Evolutionary conservation across 2,329 filamentous ascomycete species (phyloP).

Genomic region (Nemania abortiva): DNA sequence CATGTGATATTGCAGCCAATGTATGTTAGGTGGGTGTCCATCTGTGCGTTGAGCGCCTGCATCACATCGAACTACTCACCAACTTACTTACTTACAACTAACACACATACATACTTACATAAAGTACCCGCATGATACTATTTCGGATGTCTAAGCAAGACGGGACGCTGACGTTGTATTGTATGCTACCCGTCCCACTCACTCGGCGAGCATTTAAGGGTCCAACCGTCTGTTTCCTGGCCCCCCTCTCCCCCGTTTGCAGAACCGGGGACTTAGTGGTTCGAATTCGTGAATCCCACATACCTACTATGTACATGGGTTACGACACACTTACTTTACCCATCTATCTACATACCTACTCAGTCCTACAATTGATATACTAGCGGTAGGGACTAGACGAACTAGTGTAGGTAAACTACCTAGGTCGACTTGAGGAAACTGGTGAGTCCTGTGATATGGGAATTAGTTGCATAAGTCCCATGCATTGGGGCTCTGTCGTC

Average conservation of each 20-base stretch:
- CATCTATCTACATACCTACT: no score
- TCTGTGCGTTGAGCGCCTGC: not conserved
- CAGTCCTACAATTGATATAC: not conserved
- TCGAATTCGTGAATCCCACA: not conserved
- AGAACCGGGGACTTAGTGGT: not conserved
- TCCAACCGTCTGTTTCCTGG: not conserved
- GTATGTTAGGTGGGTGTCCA: not conserved
- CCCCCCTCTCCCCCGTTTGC: not conserved
- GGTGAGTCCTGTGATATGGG: conserved; percentile 11
- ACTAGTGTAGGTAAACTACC: not conserved
- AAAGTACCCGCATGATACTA: conserved; percentile 1
- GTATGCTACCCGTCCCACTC: not conserved
- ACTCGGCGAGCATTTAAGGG: conserved; percentile 5
- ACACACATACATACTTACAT: not conserved
- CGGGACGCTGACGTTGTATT: conserved; percentile 5
- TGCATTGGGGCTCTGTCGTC: conserved; percentile 26
- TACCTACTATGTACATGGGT: no score
- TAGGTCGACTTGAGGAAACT: not conserved
- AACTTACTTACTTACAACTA: not conserved
- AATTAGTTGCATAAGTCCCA: conserved; percentile 21
- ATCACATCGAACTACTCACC: not conserved
- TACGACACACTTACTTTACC: no score
- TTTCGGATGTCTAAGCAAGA: not conserved
- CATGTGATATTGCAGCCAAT: conserved; percentile 14
- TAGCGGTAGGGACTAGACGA: not conserved